A percentile compares a stretch with the other conserved stretches of the same genome.
These are phyloP conservation scores for Amanita inopinata DNA, from an alignment of 768 basidiomycete genomes.

Conservation along the genomic window DNA sequence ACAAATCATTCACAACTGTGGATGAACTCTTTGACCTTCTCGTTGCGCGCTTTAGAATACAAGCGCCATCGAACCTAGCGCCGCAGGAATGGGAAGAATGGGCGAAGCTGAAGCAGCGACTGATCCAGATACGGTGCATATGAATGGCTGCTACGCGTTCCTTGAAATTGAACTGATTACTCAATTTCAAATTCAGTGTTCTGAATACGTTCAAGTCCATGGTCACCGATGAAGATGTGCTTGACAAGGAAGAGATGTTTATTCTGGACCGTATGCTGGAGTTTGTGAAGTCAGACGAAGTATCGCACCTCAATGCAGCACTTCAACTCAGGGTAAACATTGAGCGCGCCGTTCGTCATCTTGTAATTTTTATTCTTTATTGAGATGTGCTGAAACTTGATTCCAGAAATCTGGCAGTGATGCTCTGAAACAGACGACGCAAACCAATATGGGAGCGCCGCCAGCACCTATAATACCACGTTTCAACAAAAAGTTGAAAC, in stretches of 20 bases:
- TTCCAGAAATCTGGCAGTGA: slow-evolving; percentile 44
- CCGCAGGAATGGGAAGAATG: slow-evolving; percentile 63
- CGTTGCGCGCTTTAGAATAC: slow-evolving; percentile 68
- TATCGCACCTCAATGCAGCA: slow-evolving; percentile 55
- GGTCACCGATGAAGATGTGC: slow-evolving; percentile 72
- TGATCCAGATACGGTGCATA: slow-evolving; percentile 77
- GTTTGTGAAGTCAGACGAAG: slow-evolving; percentile 62
- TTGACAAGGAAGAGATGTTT: slow-evolving; percentile 80
- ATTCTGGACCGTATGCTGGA: slow-evolving; percentile 77
- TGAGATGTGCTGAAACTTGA: slow-evolving; percentile 5
- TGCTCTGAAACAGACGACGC: slow-evolving; percentile 47
- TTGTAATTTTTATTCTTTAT: slow-evolving; percentile 4
- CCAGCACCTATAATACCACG: slow-evolving; percentile 74
- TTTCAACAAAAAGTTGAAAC: slow-evolving; percentile 59
- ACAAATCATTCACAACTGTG: slow-evolving; percentile 85
- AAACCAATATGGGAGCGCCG: slow-evolving; percentile 45
- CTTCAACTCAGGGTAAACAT: slow-evolving; percentile 68
- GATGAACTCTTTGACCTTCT: slow-evolving; percentile 79
- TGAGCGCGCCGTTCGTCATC: slow-evolving; percentile 62
- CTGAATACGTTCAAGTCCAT: slow-evolving; percentile 87
- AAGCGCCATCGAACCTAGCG: slow-evolving; percentile 58
- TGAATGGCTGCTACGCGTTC: slow-evolving; percentile 1
- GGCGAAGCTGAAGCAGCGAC: slow-evolving; percentile 76
- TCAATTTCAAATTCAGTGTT: slow-evolving; percentile 56
- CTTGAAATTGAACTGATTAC: not conserved